Conservation (phyloP, 805 yeast species). For the Candida stauntonica region DNA sequence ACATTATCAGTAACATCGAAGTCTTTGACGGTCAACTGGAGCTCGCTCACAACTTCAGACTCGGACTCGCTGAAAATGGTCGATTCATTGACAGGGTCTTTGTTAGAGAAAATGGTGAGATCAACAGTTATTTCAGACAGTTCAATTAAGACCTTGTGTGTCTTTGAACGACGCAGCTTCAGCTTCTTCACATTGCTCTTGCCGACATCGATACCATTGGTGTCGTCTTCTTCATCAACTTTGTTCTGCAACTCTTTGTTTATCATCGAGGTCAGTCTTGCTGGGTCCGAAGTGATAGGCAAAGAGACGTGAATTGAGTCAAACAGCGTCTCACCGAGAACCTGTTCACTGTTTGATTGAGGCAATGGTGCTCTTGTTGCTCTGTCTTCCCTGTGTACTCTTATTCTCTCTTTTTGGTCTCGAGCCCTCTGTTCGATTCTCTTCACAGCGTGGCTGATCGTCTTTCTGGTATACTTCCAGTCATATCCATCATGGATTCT, state of each 20-base stretch:
- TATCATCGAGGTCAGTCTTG: slow-evolving; percentile 45
- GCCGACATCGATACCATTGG: slow-evolving; percentile 19
- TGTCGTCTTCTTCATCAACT: slow-evolving; percentile 13
- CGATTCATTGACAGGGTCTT: slow-evolving; percentile 38
- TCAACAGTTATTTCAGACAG: slow-evolving; percentile 47
- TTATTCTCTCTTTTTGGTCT: slow-evolving; percentile 16
- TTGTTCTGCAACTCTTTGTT: slow-evolving; percentile 42
- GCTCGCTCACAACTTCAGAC: slow-evolving; percentile 44
- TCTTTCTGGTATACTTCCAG: slow-evolving; percentile 72
- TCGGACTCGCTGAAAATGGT: slow-evolving; percentile 22
- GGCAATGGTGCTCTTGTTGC: slow-evolving; percentile 1
- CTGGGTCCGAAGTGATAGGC: slow-evolving; percentile 43
- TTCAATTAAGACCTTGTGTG: slow-evolving; percentile 56
- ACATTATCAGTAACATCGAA: slow-evolving; percentile 71
- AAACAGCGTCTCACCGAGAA: slow-evolving; percentile 62
- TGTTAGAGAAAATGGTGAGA: slow-evolving; percentile 40
- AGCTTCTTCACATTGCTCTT: slow-evolving; percentile 38
- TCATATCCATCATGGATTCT: slow-evolving; percentile 87
- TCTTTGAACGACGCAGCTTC: slow-evolving; percentile 58
- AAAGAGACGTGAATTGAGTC: slow-evolving; percentile 73
- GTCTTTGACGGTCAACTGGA: slow-evolving; percentile 47
- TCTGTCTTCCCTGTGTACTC: slow-evolving; percentile 4
- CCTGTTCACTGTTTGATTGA: slow-evolving; percentile 15
- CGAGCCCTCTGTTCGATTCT: slow-evolving; percentile 49
- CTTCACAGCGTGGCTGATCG: slow-evolving; percentile 61